Evolutionary conservation across 768 basidiomycete genomes (phyloP).

Genomic region (Termitomyces sp.): DNA sequence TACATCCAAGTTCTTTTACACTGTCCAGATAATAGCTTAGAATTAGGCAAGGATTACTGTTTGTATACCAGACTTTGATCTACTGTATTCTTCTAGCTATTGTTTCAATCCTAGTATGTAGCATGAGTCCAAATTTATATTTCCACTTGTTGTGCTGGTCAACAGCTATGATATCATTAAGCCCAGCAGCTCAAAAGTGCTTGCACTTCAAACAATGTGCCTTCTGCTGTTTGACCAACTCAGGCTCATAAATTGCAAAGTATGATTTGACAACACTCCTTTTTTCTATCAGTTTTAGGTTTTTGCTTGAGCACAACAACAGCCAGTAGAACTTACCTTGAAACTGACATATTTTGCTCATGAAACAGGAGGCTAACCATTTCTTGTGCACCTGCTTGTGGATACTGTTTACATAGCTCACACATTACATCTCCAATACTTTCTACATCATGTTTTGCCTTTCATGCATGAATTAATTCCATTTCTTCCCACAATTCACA

Average conservation of each 20-base stretch:
- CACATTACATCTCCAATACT: constrained; percentile 14
- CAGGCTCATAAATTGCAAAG: constrained; percentile 11
- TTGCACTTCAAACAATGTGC: constrained; percentile 12
- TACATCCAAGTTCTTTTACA: constrained; percentile 13
- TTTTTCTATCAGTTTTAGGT: neutral
- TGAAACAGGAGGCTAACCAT: constrained; percentile 17
- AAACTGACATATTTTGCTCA: constrained; percentile 19
- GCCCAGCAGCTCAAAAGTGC: constrained; percentile 29
- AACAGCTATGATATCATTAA: constrained; percentile 28
- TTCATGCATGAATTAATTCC: constrained; percentile 13
- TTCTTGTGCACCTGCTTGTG: constrained; percentile 20
- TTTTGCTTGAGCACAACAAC: neutral
- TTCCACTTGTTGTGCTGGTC: constrained; percentile 43
- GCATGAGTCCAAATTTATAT: constrained; percentile 25
- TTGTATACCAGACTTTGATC: constrained; percentile 30
- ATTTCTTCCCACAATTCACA: constrained; percentile 10
- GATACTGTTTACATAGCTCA: constrained; percentile 15
- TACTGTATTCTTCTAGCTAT: constrained; percentile 21
- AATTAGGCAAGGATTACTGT: constrained; percentile 22
- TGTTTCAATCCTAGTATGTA: constrained; percentile 25
- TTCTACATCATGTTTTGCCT: constrained; percentile 17
- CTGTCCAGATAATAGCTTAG: constrained; percentile 22
- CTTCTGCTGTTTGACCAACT: constrained; percentile 7
- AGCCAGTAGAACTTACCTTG: constrained; percentile 10
- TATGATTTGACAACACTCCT: neutral